These are phyloP conservation scores for Thielaviopsis ethacetica DNA, from an alignment of 2,329 filamentous ascomycete species.

Conservation along the genomic window DNA sequence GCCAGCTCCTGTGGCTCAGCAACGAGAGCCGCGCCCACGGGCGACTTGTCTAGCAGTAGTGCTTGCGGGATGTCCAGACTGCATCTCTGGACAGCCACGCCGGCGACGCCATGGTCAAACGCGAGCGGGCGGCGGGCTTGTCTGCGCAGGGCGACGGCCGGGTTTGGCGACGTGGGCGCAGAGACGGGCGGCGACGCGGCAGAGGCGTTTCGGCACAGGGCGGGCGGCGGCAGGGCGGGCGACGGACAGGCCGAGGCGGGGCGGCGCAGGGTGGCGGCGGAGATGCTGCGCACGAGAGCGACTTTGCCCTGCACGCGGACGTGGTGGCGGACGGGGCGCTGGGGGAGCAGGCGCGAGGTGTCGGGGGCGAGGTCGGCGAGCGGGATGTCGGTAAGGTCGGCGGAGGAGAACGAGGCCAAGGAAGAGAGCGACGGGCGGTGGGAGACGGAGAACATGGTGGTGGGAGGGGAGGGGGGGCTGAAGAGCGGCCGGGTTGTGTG, in stretches of 20 bases:
- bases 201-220: neutral
- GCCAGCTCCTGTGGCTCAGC: no score
- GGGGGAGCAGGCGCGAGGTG: slow-evolving; percentile 12
- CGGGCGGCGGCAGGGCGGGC: no score
- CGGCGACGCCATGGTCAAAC: slow-evolving; percentile 13
- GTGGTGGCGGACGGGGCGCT: slow-evolving; percentile 19
- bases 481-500: no score
- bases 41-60: no score
- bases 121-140: no score
- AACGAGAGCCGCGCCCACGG: no score
- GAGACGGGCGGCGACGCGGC: neutral
- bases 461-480: no score
- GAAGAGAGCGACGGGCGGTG: neutral
- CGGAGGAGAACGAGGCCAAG: neutral
- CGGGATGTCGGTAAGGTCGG: neutral
- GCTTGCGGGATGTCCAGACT: no score
- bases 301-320: slow-evolving; percentile 24
- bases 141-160: no score
- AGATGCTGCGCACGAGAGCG: slow-evolving; percentile 22
- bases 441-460: no score
- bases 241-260: neutral
- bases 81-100: neutral
- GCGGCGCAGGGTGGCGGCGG: slow-evolving; percentile 16
- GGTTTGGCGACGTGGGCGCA: neutral
- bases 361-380: neutral